These are phyloP conservation scores for Chalara sp. DNA, from an alignment of 2,329 filamentous ascomycete genomes.

Conservation along the genomic window DNA sequence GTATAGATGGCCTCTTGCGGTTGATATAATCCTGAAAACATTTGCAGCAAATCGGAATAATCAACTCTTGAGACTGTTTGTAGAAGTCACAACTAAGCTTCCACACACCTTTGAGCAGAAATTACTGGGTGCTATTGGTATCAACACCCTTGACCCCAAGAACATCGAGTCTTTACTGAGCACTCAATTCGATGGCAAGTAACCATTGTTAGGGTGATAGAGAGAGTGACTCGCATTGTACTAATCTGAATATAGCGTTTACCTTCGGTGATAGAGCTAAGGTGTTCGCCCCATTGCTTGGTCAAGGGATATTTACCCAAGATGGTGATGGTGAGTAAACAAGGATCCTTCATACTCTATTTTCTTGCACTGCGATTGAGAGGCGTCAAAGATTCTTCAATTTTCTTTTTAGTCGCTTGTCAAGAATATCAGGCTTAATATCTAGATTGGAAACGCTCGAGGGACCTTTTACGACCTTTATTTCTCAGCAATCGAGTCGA, in stretches of 20 bases:
- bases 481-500: conserved; percentile 77
- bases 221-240: not conserved
- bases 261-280: conserved; percentile 37
- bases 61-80: not conserved
- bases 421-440: too few species aligned
- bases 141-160: conserved; percentile 32
- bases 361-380: too few species aligned
- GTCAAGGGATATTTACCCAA: conserved; percentile 46
- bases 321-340: conserved; percentile 40
- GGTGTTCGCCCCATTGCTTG: conserved; percentile 39
- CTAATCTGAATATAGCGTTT: conserved; percentile 28
- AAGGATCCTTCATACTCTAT: not conserved
- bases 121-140: not conserved
- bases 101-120: not conserved
- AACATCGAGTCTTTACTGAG: conserved; percentile 49
- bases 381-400: too few species aligned
- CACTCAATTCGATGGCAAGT: conserved; percentile 42
- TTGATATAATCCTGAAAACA: conserved; percentile 25
- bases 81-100: not conserved
- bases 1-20: conserved; percentile 28
- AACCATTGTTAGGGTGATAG: not conserved
- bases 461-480: conserved; percentile 50
- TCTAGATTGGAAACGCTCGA: conserved; percentile 20
- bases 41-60: conserved; percentile 23
- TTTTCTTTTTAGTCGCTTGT: too few species aligned